Evolutionary conservation across 2,329 filamentous ascomycete genomes (phyloP).

Genomic region (Rutstroemia sp.): DNA sequence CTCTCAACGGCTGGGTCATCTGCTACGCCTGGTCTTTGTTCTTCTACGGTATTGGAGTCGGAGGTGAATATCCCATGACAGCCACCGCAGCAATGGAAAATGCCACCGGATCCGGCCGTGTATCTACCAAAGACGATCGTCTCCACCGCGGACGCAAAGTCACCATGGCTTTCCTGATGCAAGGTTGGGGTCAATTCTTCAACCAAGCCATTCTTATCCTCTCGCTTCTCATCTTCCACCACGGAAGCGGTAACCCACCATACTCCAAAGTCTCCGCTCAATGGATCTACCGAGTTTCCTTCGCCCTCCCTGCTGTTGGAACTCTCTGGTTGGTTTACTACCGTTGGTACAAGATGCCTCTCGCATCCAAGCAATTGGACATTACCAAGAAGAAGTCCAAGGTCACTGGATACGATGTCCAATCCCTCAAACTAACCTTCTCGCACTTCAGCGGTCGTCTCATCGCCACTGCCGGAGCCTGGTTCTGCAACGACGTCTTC

Average conservation of each 20-base stretch:
- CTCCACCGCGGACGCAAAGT: slow-evolving; percentile 94
- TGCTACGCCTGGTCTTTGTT: slow-evolving; percentile 95
- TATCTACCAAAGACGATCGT: slow-evolving; percentile 87
- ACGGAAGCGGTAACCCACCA: slow-evolving; percentile 48
- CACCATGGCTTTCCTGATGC: slow-evolving; percentile 94
- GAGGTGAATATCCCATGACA: slow-evolving; percentile 94
- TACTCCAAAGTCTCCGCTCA: slow-evolving; percentile 74
- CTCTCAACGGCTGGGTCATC: slow-evolving; percentile 89
- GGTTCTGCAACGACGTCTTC: slow-evolving; percentile 97
- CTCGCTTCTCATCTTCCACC: slow-evolving; percentile 81
- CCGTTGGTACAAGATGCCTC: slow-evolving; percentile 89
- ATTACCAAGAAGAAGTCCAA: slow-evolving; percentile 77
- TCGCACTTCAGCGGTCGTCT: slow-evolving; percentile 80
- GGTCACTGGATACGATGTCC: slow-evolving; percentile 88
- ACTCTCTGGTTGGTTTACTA: slow-evolving; percentile 96
- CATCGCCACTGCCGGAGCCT: slow-evolving; percentile 76
- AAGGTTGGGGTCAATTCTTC: slow-evolving; percentile 93
- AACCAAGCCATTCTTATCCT: slow-evolving; percentile 90
- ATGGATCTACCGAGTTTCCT: slow-evolving; percentile 87
- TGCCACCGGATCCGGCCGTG: slow-evolving; percentile 72
- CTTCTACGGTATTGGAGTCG: slow-evolving; percentile 72
- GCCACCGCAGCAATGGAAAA: slow-evolving; percentile 94
- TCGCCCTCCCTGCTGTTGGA: slow-evolving; percentile 82
- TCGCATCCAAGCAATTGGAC: slow-evolving; percentile 74
- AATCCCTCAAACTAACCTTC: slow-evolving; percentile 72